Evolutionary conservation across 2,329 filamentous ascomycete species (phyloP).

Genomic region (Xylaria sp.): DNA sequence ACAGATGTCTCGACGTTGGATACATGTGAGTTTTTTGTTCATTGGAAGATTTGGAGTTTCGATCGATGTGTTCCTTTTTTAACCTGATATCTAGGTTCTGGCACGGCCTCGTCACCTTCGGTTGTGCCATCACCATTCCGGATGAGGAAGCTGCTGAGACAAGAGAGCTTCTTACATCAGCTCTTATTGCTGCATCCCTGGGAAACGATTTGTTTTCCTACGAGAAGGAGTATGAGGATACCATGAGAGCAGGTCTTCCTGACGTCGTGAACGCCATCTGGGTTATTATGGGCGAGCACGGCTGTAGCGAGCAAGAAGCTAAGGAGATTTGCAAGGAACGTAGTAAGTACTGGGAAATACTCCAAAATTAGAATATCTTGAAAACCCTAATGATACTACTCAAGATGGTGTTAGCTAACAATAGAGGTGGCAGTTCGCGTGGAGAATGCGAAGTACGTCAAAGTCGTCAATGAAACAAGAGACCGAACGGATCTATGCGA

Average conservation of each 20-base stretch:
- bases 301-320: neutral
- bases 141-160: slow-evolving; percentile 1
- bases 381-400: neutral
- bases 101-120: neutral
- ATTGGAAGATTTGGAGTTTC: neutral
- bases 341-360: too few species aligned
- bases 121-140: neutral
- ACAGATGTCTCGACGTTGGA: neutral
- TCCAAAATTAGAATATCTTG: too few species aligned
- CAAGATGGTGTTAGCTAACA: neutral
- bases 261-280: neutral
- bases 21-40: neutral
- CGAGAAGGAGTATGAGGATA: neutral
- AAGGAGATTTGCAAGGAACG: neutral
- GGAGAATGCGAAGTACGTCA: neutral
- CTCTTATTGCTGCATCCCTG: slow-evolving; percentile 14
- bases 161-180: slow-evolving; percentile 13
- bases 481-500: neutral
- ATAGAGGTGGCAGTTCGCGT: neutral
- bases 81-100: neutral
- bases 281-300: neutral
- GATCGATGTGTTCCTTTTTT: neutral
- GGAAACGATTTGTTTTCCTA: neutral
- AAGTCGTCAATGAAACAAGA: neutral
- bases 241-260: neutral